Conservation (phyloP, 306 rosid genomes). For the Pyrus pyrifolia region DNA sequence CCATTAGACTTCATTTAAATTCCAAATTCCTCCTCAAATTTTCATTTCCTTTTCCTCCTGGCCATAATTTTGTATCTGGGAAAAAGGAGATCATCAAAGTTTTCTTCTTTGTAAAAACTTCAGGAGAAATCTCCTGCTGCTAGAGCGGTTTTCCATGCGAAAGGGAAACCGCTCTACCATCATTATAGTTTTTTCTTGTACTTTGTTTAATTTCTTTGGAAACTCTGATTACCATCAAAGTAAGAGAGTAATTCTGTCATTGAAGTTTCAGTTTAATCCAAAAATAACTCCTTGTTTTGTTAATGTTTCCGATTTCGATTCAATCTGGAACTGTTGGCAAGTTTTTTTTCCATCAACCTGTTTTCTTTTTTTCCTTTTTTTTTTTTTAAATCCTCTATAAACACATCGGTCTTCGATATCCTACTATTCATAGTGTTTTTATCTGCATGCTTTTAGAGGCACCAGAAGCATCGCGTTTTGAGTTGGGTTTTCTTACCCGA, state of each 20-base stretch:
- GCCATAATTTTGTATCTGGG: not conserved
- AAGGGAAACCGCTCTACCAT: conserved; percentile 41
- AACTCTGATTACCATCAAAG: not conserved
- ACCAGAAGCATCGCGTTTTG: not conserved
- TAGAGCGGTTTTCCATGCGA: conserved; percentile 45
- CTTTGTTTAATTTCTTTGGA: not conserved
- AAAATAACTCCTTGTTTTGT: not conserved
- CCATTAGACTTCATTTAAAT: not conserved
- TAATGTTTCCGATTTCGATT: not conserved
- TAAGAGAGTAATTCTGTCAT: not conserved
- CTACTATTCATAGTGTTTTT: no score
- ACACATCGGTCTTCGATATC: not conserved
- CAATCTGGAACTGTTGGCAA: not conserved
- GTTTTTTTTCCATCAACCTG: not conserved
- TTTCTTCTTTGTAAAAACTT: not conserved
- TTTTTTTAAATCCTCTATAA: not conserved
- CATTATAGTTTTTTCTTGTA: not conserved
- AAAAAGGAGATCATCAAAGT: not conserved
- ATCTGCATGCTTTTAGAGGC: not conserved
- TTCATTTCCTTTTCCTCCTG: not conserved
- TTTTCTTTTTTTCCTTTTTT: not conserved
- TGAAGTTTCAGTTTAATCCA: not conserved
- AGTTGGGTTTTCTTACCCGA: conserved; percentile 9
- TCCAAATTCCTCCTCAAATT: not conserved
- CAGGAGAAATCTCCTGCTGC: not conserved